A percentile compares a stretch with the other conserved stretches of the same genome.
phyloP scores from a whole-genome alignment of 257 asterid species.

The Anisodus acutangulus region DNA sequence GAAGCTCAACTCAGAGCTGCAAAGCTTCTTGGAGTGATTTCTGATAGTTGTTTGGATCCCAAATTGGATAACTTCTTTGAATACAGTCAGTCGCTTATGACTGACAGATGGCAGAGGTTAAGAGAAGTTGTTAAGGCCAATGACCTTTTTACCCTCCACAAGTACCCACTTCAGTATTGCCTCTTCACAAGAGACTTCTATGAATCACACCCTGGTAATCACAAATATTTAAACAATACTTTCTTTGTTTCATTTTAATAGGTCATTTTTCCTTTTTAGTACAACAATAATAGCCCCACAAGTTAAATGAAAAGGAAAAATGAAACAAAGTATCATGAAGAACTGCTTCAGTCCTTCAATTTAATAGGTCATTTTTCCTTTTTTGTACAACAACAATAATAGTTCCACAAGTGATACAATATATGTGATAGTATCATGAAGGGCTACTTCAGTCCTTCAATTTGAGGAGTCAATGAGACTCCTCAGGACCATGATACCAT shows the following conservation, averaged over 20 bases:
- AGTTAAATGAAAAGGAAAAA: too few species aligned
- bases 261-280: neutral
- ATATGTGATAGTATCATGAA: too few species aligned
- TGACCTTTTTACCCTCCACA: conserved; percentile 45
- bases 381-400: neutral
- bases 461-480: too few species aligned
- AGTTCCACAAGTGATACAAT: too few species aligned
- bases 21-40: conserved; percentile 49
- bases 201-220: conserved; percentile 67
- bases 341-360: too few species aligned
- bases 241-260: too few species aligned
- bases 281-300: too few species aligned
- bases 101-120: conserved; percentile 62
- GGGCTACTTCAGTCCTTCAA: too few species aligned
- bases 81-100: conserved; percentile 46
- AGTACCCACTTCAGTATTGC: conserved; percentile 60
- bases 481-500: too few species aligned
- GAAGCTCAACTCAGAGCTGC: conserved; percentile 88
- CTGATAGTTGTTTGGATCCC: conserved; percentile 55
- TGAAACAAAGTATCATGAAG: too few species aligned
- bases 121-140: conserved; percentile 44
- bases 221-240: neutral
- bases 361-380: too few species aligned
- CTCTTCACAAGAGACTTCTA: conserved; percentile 43
- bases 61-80: conserved; percentile 58